Percentiles rank a stretch among this genome's conserved stretches.
These are phyloP conservation scores for Hypoxylon sp. DNA, from an alignment of 2,329 filamentous ascomycete species.

Conservation along the genomic window DNA sequence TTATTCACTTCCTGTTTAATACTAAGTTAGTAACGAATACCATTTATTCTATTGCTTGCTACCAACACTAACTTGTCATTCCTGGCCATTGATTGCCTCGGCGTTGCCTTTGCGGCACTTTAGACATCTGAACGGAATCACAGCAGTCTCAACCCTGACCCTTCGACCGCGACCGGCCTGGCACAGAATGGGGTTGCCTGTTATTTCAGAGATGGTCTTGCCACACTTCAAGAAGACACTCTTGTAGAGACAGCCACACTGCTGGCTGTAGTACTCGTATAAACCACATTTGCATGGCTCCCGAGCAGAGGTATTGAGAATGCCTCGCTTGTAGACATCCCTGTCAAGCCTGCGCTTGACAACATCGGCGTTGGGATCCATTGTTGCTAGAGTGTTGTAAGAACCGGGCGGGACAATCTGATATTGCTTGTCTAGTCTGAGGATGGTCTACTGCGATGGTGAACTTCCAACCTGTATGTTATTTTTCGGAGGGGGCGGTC, in stretches of 20 bases:
- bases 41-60: background rate
- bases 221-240: conserved; percentile 24
- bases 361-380: background rate
- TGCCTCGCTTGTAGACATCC: background rate
- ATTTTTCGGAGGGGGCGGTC: background rate
- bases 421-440: background rate
- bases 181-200: conserved; percentile 9
- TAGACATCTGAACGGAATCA: conserved; percentile 14
- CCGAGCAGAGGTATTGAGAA: background rate
- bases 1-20: background rate
- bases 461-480: background rate
- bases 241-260: conserved; percentile 27
- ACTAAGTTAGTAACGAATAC: background rate
- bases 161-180: background rate
- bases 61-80: background rate
- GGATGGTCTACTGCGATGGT: background rate
- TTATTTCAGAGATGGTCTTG: conserved; percentile 2
- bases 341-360: background rate
- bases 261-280: conserved; percentile 26
- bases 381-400: background rate
- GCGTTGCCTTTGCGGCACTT: background rate
- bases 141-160: conserved; percentile 5
- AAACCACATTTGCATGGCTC: conserved; percentile 9
- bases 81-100: background rate
- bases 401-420: background rate